phyloP scores from a whole-genome alignment of 1,139 yeast species.

The Hanseniaspora uvarum region DNA sequence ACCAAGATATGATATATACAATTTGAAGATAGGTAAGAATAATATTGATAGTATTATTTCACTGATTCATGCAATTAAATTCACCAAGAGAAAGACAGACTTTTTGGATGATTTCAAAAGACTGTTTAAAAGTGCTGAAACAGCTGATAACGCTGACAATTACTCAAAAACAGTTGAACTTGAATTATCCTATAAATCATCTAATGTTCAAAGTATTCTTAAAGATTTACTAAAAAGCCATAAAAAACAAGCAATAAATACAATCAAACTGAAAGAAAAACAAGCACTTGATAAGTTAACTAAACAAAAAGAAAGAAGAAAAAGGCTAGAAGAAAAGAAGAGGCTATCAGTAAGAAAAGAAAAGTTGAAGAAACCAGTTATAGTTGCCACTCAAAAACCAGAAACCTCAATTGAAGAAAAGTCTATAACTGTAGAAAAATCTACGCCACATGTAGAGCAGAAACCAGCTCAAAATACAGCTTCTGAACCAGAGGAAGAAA shows the following conservation, averaged over 20 bases:
- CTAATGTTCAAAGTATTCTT: not conserved
- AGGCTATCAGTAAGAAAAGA: not conserved
- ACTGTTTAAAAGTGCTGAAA: not conserved
- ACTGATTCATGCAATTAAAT: slow-evolving; percentile 3
- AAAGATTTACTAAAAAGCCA: not conserved
- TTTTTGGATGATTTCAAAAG: not conserved
- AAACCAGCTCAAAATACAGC: no score
- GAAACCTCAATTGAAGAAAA: not conserved
- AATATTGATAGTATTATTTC: not conserved
- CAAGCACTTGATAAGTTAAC: not conserved
- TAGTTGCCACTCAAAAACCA: not conserved
- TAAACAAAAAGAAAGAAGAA: not conserved
- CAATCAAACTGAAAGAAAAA: not conserved
- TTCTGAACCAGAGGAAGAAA: not conserved
- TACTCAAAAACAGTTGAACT: not conserved
- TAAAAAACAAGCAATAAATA: not conserved
- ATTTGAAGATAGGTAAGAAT: not conserved
- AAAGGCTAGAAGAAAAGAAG: not conserved
- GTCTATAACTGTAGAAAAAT: not conserved
- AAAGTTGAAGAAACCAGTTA: not conserved
- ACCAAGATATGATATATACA: not conserved
- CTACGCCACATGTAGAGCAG: not conserved
- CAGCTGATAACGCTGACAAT: not conserved
- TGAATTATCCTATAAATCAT: not conserved
- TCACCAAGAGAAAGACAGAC: not conserved